These are phyloP conservation scores for Tilletia walkeri DNA, from an alignment of 1,284 basidiomycete genomes.

Conservation along the genomic window DNA sequence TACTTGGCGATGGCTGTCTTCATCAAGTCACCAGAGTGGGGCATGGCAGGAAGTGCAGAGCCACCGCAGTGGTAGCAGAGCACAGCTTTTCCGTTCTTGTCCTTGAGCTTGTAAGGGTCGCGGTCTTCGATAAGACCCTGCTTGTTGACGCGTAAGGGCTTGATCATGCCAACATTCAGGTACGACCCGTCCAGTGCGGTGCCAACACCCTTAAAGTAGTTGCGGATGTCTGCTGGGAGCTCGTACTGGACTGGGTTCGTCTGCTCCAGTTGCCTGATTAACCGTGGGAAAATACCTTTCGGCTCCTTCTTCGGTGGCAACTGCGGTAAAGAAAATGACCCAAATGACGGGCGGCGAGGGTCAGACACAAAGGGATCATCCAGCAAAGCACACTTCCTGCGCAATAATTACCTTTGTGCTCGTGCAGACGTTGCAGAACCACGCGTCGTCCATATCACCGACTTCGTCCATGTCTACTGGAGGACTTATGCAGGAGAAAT, in stretches of 20 bases:
- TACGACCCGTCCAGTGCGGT: constrained; percentile 53
- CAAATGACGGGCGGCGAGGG: neutral
- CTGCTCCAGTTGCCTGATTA: constrained; percentile 68
- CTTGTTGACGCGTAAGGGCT: constrained; percentile 64
- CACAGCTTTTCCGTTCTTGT: constrained; percentile 75
- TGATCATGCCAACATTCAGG: constrained; percentile 67
- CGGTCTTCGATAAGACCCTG: constrained; percentile 85
- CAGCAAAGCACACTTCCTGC: neutral
- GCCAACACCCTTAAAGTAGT: constrained; percentile 72
- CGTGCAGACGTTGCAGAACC: constrained; percentile 83
- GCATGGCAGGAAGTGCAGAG: constrained; percentile 66
- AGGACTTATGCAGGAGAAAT: constrained; percentile 92
- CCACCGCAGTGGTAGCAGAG: constrained; percentile 85
- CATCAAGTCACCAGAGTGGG: constrained; percentile 7
- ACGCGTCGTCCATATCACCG: constrained; percentile 73
- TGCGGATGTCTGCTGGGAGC: constrained; percentile 81
- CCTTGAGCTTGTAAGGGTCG: constrained; percentile 81
- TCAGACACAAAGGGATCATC: neutral
- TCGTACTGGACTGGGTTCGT: constrained; percentile 78
- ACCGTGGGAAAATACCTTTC: constrained; percentile 58
- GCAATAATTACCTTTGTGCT: neutral
- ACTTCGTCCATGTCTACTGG: constrained; percentile 84
- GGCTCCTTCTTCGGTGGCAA: constrained; percentile 20
- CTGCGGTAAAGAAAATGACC: neutral
- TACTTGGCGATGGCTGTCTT: neutral